Conservation (phyloP, 2,329 filamentous ascomycete species). For the Pseudogymnoascus sp. region DNA sequence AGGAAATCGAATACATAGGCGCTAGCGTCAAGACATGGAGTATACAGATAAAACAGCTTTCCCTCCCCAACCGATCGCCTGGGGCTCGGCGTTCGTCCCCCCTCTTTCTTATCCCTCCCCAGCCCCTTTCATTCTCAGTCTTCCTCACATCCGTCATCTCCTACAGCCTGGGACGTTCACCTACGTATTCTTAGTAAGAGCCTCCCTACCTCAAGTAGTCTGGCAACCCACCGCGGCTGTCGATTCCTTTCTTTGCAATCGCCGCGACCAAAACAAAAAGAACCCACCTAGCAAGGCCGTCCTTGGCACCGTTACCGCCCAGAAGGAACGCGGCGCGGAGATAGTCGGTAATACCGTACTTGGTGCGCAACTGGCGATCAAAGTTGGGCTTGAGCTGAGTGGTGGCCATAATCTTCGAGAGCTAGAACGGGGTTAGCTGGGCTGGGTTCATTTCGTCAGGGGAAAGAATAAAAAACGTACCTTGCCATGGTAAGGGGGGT, state of each 20-base stretch:
- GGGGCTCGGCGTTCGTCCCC: not conserved
- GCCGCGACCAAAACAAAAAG: constrained; percentile 31
- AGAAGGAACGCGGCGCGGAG: constrained; percentile 41
- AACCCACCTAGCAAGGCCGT: constrained; percentile 45
- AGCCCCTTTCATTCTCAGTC: not conserved
- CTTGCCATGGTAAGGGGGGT: constrained; percentile 50
- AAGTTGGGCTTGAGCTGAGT: constrained; percentile 47
- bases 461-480: not conserved
- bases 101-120: not conserved
- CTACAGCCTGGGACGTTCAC: not conserved
- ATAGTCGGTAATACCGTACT: constrained; percentile 48
- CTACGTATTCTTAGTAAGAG: not conserved
- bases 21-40: not conserved
- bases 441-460: not conserved
- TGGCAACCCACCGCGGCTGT: constrained; percentile 11
- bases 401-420: constrained; percentile 38
- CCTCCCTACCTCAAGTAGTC: constrained; percentile 6
- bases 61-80: not conserved
- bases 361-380: constrained; percentile 48
- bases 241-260: constrained; percentile 14
- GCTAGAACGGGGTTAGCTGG: constrained; percentile 28
- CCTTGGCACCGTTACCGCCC: constrained; percentile 41
- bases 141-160: not conserved
- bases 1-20: constrained; percentile 4
- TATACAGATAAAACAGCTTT: constrained; percentile 3